Conservation (phyloP, 305 asterid genomes). For the Fraxinus platypoda region DNA sequence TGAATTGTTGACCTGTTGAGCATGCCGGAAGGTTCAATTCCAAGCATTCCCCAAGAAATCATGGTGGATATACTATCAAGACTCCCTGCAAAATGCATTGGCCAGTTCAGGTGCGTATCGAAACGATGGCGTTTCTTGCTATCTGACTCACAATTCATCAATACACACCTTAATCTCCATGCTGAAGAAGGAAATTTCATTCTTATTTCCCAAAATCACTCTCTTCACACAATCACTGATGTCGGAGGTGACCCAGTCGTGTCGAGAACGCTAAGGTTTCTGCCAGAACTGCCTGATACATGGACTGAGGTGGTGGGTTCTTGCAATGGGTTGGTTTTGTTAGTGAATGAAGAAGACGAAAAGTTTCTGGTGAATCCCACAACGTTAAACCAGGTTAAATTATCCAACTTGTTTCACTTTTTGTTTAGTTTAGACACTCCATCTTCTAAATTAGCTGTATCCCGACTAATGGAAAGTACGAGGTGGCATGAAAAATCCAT, state of each 20-base stretch:
- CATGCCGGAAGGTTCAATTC: not conserved
- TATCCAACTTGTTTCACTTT: not conserved
- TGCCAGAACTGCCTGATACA: not conserved
- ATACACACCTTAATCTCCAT: conserved; percentile 22
- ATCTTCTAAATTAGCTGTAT: too few relatives aligned
- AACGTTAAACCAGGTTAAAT: conserved; percentile 17
- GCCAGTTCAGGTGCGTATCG: conserved; percentile 41
- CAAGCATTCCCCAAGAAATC: conserved; percentile 37
- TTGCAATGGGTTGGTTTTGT: conserved; percentile 43
- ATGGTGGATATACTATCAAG: conserved; percentile 34
- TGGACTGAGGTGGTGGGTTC: conserved; percentile 36
- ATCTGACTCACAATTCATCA: conserved; percentile 30
- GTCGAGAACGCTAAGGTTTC: not conserved
- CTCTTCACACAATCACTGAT: conserved; percentile 15
- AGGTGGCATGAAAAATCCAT: too few relatives aligned
- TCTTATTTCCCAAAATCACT: conserved; percentile 8
- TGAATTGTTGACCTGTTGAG: not conserved
- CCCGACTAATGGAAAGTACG: too few relatives aligned
- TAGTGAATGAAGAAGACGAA: not conserved
- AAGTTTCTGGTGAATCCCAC: conserved; percentile 38
- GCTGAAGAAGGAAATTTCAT: conserved; percentile 22
- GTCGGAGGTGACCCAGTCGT: not conserved
- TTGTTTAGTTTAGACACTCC: not conserved
- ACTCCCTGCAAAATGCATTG: conserved; percentile 43
- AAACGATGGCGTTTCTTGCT: conserved; percentile 36